Evolutionary conservation across 805 yeast species (phyloP).

Genomic region (Kuraishia capsulata): DNA sequence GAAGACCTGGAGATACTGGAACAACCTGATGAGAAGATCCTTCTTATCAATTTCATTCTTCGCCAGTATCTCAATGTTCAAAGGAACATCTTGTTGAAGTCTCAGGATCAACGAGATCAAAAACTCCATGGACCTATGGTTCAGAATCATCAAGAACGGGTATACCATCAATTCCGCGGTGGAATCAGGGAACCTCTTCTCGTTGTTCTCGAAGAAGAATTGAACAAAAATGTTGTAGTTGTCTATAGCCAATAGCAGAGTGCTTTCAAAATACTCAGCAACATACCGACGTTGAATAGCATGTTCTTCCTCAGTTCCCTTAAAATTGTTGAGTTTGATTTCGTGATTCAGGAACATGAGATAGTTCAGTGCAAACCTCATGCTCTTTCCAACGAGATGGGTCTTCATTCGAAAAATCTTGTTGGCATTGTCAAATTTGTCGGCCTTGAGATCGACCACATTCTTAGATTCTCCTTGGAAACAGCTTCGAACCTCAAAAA

Average conservation of each 20-base stretch:
- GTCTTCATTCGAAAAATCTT: conserved; percentile 21
- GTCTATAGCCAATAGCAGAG: conserved; percentile 25
- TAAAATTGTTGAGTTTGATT: conserved; percentile 17
- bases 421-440: conserved; percentile 2
- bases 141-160: conserved; percentile 41
- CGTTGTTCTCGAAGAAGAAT: conserved; percentile 17
- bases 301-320: conserved; percentile 13
- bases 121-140: conserved; percentile 49
- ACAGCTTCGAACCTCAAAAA: background rate
- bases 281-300: conserved; percentile 21
- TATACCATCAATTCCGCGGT: conserved; percentile 38
- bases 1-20: conserved; percentile 23
- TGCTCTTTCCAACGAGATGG: conserved; percentile 30
- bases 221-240: conserved; percentile 25
- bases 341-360: conserved; percentile 29
- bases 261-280: conserved; percentile 24
- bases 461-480: background rate
- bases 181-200: conserved; percentile 19
- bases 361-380: conserved; percentile 42
- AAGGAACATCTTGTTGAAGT: conserved; percentile 26
- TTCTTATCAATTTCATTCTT: conserved; percentile 23
- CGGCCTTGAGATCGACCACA: background rate
- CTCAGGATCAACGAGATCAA: conserved; percentile 46
- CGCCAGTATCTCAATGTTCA: conserved; percentile 21
- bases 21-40: conserved; percentile 22